phyloP scores from a whole-genome alignment of 768 basidiomycete genomes.

The Lactifluus rugatus region DNA sequence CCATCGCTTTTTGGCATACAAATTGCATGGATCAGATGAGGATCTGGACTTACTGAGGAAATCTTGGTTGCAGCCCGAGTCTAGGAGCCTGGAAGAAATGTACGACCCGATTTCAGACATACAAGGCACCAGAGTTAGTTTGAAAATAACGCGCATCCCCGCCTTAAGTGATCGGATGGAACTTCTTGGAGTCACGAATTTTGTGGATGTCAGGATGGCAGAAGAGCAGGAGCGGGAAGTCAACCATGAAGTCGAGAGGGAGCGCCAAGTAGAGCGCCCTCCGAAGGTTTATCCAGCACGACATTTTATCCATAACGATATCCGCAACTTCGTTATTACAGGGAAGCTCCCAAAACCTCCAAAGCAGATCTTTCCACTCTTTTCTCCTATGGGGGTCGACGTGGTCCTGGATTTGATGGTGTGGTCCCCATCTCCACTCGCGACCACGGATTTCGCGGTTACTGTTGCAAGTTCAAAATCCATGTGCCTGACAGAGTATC shows the following conservation, averaged over 20 bases:
- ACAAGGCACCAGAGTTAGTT: too few relatives aligned
- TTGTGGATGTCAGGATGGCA: not conserved
- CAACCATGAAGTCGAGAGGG: too few relatives aligned
- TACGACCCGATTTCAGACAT: not conserved
- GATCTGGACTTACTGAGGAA: not conserved
- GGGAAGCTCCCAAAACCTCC: not conserved
- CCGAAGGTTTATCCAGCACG: not conserved
- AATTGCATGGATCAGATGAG: not conserved
- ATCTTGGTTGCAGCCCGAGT: not conserved
- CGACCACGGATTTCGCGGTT: not conserved
- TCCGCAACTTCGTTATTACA: too few relatives aligned
- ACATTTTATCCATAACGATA: not conserved
- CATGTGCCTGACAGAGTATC: not conserved
- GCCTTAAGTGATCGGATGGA: not conserved
- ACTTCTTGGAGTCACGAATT: not conserved
- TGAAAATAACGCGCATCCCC: too few relatives aligned
- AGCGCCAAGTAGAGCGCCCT: too few relatives aligned
- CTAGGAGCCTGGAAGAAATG: not conserved
- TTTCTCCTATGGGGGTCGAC: not conserved
- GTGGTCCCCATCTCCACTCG: not conserved
- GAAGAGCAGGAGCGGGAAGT: constrained; percentile 10
- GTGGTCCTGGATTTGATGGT: not conserved
- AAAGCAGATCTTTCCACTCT: not conserved
- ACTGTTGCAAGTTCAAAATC: not conserved
- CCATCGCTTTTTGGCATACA: not conserved